These are phyloP conservation scores for Hypoxylon fuscum DNA, from an alignment of 495 filamentous ascomycete species.

Conservation along the genomic window DNA sequence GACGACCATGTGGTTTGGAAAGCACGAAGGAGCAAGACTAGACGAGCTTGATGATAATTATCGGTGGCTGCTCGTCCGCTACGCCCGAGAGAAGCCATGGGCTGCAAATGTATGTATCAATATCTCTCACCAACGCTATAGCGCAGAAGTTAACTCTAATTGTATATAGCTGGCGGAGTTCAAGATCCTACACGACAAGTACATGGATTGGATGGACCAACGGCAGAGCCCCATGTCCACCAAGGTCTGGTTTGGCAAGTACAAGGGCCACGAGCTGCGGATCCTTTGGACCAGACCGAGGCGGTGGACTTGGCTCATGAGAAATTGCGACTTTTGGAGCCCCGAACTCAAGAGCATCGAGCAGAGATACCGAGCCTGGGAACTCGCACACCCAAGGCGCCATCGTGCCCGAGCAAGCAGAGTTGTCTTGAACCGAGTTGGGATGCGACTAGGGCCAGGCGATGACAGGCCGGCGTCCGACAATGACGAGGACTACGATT, in stretches of 20 bases:
- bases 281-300: not conserved
- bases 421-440: too few relatives aligned
- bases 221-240: not conserved
- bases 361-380: not conserved
- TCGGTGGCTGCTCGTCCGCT: not conserved
- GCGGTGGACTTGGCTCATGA: not conserved
- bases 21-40: not conserved
- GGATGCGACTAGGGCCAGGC: too few relatives aligned
- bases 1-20: not conserved
- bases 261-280: not conserved
- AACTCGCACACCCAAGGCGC: not conserved
- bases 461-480: too few relatives aligned
- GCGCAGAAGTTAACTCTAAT: not conserved
- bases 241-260: not conserved
- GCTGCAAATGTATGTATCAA: not conserved
- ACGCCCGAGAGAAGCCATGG: not conserved
- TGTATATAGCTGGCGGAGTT: not conserved
- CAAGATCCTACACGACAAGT: not conserved
- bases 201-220: not conserved
- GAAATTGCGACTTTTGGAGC: not conserved
- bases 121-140: not conserved
- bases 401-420: too few relatives aligned
- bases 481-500: too few relatives aligned
- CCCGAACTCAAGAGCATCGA: not conserved
- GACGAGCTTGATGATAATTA: not conserved